Base-by-base conservation (phyloP, 352 stramenopile species). In the Phytopythium boreale region DNA sequence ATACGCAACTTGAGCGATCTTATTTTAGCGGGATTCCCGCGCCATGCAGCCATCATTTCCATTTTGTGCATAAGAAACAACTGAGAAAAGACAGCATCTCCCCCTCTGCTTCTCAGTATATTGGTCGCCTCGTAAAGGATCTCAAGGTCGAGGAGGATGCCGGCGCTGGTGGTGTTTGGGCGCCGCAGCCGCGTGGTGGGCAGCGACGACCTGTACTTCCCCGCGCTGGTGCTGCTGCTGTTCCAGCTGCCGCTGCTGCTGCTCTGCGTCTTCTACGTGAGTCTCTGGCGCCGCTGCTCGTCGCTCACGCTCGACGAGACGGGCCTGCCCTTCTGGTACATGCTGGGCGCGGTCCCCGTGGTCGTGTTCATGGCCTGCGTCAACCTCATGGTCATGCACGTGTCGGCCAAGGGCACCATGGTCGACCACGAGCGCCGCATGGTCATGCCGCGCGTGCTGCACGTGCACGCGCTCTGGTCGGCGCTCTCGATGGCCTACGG, bases 151-250 rank as follows among this genome's bases (percentile, higher is more conserved):
- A 20, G 7, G 36, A 51, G 24, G 11, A 90, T 96, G 88, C 88
- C 88, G 17, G 86, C 88, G 81, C 85, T 96, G 34, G 82, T 92
- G 67, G 76, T 93, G 49, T 95, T 90, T 56, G 88, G 88, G 2
- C 83, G 86, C 14, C 84, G 86, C 69, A 91, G 84, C 64, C 84
- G 88, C 76, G 71, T 96, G 41, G 72, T 96, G 53, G 83, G 82
- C 66, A 93, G 86, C 70, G 88, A 96, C 63, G 88, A 96, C 50
- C 72, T 96, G 61, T 93, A 88, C 79, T 94, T 80, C 69, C 88
- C 88, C 17, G 83, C 88, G 37, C 67, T 95, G 46, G 74, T 93
- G 47, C 77, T 93, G 57, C 69, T 93, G 62, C 56, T 87, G 61
- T 91, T 90, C 66, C 88, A 96, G 67, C 55, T 96, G 29, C 82